A percentile compares a stretch with the other conserved stretches of the same genome.
phyloP scores from a whole-genome alignment of 2,329 filamentous ascomycete genomes.

The Aspergillus sp. region DNA sequence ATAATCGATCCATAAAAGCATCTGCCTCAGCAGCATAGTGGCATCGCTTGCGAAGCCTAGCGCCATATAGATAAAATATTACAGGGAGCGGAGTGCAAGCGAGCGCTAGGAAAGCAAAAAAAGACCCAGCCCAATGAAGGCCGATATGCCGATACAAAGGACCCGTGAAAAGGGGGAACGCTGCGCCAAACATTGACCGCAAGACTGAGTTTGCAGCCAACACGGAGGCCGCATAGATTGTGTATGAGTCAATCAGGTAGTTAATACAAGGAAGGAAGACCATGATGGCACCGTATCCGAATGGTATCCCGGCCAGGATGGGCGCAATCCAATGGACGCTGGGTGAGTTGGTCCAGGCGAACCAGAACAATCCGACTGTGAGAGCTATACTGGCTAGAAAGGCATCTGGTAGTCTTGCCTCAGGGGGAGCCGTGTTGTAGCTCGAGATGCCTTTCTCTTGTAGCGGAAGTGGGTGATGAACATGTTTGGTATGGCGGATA shows the following conservation, averaged over 20 bases:
- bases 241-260: conserved; percentile 34
- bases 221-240: conserved; percentile 30
- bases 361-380: conserved; percentile 51
- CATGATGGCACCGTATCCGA: conserved; percentile 31
- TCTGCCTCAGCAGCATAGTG: conserved; percentile 31
- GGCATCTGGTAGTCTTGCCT: conserved; percentile 45
- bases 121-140: conserved; percentile 37
- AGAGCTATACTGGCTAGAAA: conserved; percentile 43
- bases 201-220: conserved; percentile 38
- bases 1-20: too few relatives aligned
- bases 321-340: conserved; percentile 27
- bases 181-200: conserved; percentile 37
- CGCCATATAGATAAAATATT: conserved; percentile 34
- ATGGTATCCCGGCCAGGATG: conserved; percentile 23
- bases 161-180: conserved; percentile 39
- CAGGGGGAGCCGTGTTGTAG: conserved; percentile 51
- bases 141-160: conserved; percentile 37
- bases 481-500: conserved; percentile 26
- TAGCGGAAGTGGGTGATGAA: too few relatives aligned
- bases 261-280: conserved; percentile 29
- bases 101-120: conserved; percentile 36
- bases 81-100: conserved; percentile 32
- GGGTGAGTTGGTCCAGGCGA: conserved; percentile 50
- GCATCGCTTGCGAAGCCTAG: conserved; percentile 28
- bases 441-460: conserved; percentile 38